Evolutionary conservation across 148 eudicot genomes (phyloP), one percentile per base, ranked within the genome.

Genomic region (Rhododendron kiyosumense): DNA sequence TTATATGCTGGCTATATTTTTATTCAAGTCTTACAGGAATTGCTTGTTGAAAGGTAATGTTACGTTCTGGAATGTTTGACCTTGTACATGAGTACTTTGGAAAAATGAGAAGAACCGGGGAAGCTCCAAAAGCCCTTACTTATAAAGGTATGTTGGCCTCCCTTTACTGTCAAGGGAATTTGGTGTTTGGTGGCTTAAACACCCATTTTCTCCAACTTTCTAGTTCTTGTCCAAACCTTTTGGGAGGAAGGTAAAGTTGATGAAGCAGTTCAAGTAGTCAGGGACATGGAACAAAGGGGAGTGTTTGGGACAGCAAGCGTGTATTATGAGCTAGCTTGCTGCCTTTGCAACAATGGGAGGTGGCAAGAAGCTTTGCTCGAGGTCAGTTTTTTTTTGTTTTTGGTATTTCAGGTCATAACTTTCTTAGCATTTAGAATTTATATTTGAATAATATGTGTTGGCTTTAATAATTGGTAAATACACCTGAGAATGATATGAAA

Each of bases 251-350:
- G 89, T 74, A 92, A 91, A 92, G 92, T 94, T 78, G 89, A 93
- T 84, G 95, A 94, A 88, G 98, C 99, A 78, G 88, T 95, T 91
- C 85, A 85, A 77, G 91, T 92, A 77, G 98, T 97, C 30, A 91
- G 98, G 88, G 95, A 93, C 38, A 97, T 97, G 99, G 98, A 97
- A 91, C 91, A 57, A 81, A 95, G 94, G 83, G 99, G 98, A 49
- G 85, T 97, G 28, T 86, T 92, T 88, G 98, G 98, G 89, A 84
- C 92, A 77, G 92, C 94, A 78, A 92, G 91, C 82, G 98, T 97
- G 52, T 97, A 95, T 88, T 97, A 93, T 89, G 99, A 97, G 86
- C 93, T 97, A 51, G 98, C 98, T 22, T 90, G 98, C 83, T 97
- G 98, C 86, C 98, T 97, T 90, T 95, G 99, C 90, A 92, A 89